Conservation (phyloP, 441 rosid genomes). For the Isatis lusitanica region DNA sequence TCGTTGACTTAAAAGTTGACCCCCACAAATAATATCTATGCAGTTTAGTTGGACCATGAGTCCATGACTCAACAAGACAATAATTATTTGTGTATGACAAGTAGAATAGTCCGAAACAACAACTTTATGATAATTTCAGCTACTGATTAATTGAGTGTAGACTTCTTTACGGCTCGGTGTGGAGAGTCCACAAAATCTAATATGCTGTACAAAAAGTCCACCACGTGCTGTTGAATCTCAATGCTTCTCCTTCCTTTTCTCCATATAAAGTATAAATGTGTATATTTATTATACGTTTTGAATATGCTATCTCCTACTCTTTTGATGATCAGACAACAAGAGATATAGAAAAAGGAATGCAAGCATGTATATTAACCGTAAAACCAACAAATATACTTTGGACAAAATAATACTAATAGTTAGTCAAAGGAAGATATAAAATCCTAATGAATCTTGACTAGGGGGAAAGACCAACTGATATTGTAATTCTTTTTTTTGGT, state of each 20-base stretch:
- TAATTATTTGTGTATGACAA: background rate
- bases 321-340: background rate
- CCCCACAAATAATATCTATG: constrained; percentile 1
- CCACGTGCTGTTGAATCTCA: constrained; percentile 23
- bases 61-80: background rate
- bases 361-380: background rate
- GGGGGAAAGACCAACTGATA: background rate
- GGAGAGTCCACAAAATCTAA: constrained; percentile 13
- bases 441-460: background rate
- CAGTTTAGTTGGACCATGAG: constrained; percentile 21
- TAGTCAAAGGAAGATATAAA: background rate
- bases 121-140: background rate
- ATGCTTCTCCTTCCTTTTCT: background rate
- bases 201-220: constrained; percentile 26
- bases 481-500: background rate
- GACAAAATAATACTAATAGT: background rate
- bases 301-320: constrained; percentile 7
- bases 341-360: background rate
- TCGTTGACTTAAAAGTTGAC: constrained; percentile 25
- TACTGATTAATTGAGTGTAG: background rate
- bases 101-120: background rate
- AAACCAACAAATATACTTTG: background rate
- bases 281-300: background rate
- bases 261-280: constrained; percentile 1
- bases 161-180: background rate